Base-by-base conservation (phyloP, 2,329 filamentous ascomycete species). In the Microdochium paspali region DNA sequence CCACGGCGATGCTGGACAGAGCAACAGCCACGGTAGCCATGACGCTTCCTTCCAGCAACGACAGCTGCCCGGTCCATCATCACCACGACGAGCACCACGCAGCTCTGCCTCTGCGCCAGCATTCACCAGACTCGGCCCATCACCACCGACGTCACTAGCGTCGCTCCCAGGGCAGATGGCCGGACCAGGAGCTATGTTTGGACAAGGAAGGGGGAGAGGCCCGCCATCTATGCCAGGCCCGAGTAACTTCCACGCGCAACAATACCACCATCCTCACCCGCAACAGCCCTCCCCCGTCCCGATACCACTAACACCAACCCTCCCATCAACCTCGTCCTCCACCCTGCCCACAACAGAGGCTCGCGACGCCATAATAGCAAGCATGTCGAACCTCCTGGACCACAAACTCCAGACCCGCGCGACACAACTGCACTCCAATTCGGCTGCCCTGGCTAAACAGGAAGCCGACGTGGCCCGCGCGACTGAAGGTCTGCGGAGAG, bases 351-450 rank as follows among this genome's bases (percentile, higher is more conserved):
- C 81, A 20, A 63, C 71, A 44, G 74, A 81, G 58, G 79, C 80
- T 32, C 78, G 80, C 52, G 63, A 69, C 25, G 79, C 77, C 9
- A 70, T 84, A 46, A 69, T 82, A 28, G 80, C 80, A 21, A 77
- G 76, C 44, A 74, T 90, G 46, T 82, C 83, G 57, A 83, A 85
- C 61, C 77, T 82, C 56, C 73, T 90, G 54, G 84, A 89, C 68
- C 68, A 73, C 43, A 77, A 85, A 58, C 76, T 90, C 45, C 77
- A 80, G 54, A 75, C 76, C 49, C 84, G 86, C 51, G 87, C 86
- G 15, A 64, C 72, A 15, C 77, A 82, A 53, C 72, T 93, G 46
- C 86, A 91, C 69, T 65, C 71, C 47, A 90, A 90, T 66, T 76
- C 79, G 20, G 67, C 73, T 18, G 79, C 78, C 18, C 79, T 91